phyloP scores from a whole-genome alignment of 2,329 filamentous ascomycete species.

The Xylariaceae sp. region DNA sequence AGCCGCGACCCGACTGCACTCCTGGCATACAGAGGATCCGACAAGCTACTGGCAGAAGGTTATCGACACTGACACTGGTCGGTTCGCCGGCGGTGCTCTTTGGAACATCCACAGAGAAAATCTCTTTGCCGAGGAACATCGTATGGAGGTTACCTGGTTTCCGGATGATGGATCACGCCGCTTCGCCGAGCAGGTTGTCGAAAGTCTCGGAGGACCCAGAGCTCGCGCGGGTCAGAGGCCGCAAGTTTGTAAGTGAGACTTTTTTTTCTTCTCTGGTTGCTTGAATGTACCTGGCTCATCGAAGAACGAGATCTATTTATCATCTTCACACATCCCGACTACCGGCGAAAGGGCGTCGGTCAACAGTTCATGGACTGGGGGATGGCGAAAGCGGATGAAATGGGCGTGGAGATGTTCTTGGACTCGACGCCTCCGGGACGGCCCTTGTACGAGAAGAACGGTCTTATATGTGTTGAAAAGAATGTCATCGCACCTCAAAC shows the following conservation, averaged over 20 bases:
- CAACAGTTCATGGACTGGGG: slow-evolving; percentile 33
- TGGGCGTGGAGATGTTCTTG: slow-evolving; percentile 29
- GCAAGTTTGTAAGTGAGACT: slow-evolving; percentile 26
- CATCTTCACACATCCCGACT: slow-evolving; percentile 30
- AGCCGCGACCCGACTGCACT: slow-evolving; percentile 22
- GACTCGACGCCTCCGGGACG: slow-evolving; percentile 26
- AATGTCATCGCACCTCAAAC: slow-evolving; percentile 27
- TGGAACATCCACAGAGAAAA: slow-evolving; percentile 37
- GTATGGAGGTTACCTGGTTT: slow-evolving; percentile 35
- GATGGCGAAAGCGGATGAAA: slow-evolving; percentile 26
- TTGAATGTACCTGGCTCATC: background rate
- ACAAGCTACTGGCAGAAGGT: slow-evolving; percentile 37
- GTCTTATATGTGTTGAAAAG: slow-evolving; percentile 25
- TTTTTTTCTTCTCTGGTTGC: background rate
- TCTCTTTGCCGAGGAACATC: slow-evolving; percentile 26
- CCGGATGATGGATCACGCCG: slow-evolving; percentile 33
- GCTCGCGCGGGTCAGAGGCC: slow-evolving; percentile 21
- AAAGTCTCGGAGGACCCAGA: slow-evolving; percentile 13
- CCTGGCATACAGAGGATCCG: slow-evolving; percentile 32
- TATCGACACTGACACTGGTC: slow-evolving; percentile 34
- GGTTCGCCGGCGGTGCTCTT: slow-evolving; percentile 32
- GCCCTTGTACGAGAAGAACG: slow-evolving; percentile 28
- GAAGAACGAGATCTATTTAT: slow-evolving; percentile 29
- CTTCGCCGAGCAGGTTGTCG: slow-evolving; percentile 26
- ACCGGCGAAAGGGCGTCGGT: slow-evolving; percentile 25